Base-by-base conservation (phyloP, 306 rosid genomes). In the Rosa persica region DNA sequence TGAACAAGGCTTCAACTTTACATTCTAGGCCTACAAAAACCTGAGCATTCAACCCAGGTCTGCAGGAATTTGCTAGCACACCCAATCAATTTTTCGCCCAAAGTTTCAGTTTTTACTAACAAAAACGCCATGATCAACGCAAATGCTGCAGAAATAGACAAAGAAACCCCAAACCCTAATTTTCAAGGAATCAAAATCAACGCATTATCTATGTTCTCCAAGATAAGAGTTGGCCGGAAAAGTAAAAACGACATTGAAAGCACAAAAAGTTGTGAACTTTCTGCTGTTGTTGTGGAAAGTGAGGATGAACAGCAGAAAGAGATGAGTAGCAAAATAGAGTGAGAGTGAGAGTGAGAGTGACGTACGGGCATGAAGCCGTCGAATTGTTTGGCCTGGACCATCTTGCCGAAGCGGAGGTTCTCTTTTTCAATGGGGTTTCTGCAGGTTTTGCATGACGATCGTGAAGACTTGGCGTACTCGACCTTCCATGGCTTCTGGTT, bases 361-460 rank as follows among this genome's bases (percentile, higher is more conserved):
- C 25, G 38, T 83, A 93, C 98, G 19, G 99, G 97, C 97, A 95
- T 91, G 79, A 93, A 78, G 79, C 99, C 99, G 55, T 95, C 99
- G 86, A 95, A 93, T 82, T 93, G 93, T 78, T 88, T 76, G 83
- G 98, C 89, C 74, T 91, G 93, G 11, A 95, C 98, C 97, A 95
- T 95, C 82, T 93, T 95, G 78, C 99, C 99, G 36, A 95, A 89
- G 72, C 99, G 99, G 57, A 95, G 87, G 2, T 25, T 60, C 77
- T 95, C 99, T 81, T 81, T 89, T 71, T 64, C 85, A 76, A 95
- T 95, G 89, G 87, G 23, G 54, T 1, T 64, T 81, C 89, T 95
- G 85, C 99, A 95, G 51, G 92, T 87, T 78, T 94, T 86, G 91
- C 99, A 95, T 23, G 98, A 88, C 13, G 98, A 91, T 79, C 98